Evolutionary conservation across 139 green algal genomes (phyloP), one percentile per base, ranked within the genome.

Genomic region (Trebouxia sp.): DNA sequence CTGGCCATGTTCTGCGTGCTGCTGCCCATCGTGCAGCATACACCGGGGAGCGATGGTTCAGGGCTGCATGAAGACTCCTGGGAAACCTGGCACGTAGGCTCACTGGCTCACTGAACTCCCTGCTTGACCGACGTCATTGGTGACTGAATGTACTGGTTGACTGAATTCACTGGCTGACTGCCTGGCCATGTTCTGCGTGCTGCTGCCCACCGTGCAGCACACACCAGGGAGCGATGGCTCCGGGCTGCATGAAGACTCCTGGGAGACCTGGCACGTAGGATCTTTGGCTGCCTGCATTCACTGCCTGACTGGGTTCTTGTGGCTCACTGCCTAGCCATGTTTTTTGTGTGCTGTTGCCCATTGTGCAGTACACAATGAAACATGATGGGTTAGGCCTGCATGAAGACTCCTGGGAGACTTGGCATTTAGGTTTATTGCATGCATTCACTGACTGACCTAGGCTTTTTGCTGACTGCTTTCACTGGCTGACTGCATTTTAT

Each of bases 21-120:
- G 82, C 89, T 93, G 50, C 87, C 90, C 15, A 11, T 90, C 1
- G 86, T 93, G 58, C 83, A 91, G 65, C 53, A 82, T 17, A 65
- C 89, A 53, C 87, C 89, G 0, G 88, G 90, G 6, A 47, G 75
- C 2, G 94, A 98, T 78, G 93, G 92, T 14, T 62, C 89, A 28
- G 94, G 94, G 43, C 80, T 97, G 30, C 93, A 97, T 74, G 94
- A 97, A 82, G 84, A 97, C 83, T 88, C 90, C n/a, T 9, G 93
- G 5, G 94, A 97, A 80, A 96, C 94, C 0, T 56, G 88, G 70
- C 81, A 87, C 79, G 91, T 96, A 84, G 53, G 83, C 22, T 38
- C 9, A 11, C 38, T 7, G 5, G 28, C 1, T 22, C 37, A 17
- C 24, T 26, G 20, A 7, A n/a, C 8, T 67, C 38, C n/a, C 37